A percentile compares a stretch with the other conserved stretches of the same genome.
Evolutionary conservation across 2,329 filamentous ascomycete species (phyloP).

Genomic region (Aspergillus japonicus): DNA sequence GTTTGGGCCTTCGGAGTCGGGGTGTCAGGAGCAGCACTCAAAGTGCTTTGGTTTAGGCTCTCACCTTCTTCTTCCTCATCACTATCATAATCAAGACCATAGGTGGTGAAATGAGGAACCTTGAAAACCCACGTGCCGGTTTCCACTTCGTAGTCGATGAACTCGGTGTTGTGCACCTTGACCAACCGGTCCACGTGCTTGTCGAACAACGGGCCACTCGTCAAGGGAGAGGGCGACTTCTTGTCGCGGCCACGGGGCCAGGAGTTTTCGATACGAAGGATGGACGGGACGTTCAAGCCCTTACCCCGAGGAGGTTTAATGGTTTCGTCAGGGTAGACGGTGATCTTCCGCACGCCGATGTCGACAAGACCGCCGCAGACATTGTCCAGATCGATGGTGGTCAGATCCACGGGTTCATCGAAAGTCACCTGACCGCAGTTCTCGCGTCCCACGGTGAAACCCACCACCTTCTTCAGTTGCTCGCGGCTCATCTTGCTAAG

Average conservation of each 20-base stretch:
- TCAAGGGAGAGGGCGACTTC: conserved; percentile 56
- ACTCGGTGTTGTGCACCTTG: conserved; percentile 75
- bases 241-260: conserved; percentile 75
- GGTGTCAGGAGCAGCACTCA: conserved; percentile 53
- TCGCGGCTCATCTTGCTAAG: conserved; percentile 76
- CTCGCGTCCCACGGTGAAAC: conserved; percentile 79
- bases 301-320: conserved; percentile 83
- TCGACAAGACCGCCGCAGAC: conserved; percentile 74
- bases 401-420: conserved; percentile 78
- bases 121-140: conserved; percentile 87
- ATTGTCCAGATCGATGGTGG: conserved; percentile 73
- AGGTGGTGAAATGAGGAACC: conserved; percentile 96
- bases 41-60: conserved; percentile 51
- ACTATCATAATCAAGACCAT: conserved; percentile 81
- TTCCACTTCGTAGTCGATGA: conserved; percentile 73
- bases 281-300: conserved; percentile 86
- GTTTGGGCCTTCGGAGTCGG: conserved; percentile 42
- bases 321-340: conserved; percentile 74
- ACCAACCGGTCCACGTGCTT: conserved; percentile 81
- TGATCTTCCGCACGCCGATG: conserved; percentile 74
- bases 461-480: conserved; percentile 70
- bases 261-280: conserved; percentile 85
- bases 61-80: conserved; percentile 62
- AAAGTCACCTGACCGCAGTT: conserved; percentile 82
- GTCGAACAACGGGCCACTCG: conserved; percentile 64